These are phyloP conservation scores for Parmelia sp. DNA, from an alignment of 495 filamentous ascomycete species.

Conservation along the genomic window DNA sequence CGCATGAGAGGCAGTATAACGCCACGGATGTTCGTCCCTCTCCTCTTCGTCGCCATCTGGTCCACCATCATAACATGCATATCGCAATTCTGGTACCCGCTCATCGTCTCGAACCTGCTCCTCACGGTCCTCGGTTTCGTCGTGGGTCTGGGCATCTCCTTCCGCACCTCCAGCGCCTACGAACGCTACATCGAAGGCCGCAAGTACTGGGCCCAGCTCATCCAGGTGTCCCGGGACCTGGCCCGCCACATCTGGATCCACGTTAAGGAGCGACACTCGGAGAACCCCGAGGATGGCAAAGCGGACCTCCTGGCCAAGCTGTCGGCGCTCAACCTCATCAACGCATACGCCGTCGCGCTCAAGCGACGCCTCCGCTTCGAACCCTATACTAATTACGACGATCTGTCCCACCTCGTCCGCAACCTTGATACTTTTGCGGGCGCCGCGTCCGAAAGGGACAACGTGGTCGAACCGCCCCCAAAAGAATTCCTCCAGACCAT, in stretches of 20 bases:
- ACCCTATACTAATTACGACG: slow-evolving; percentile 69
- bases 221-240: slow-evolving; percentile 64
- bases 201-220: slow-evolving; percentile 70
- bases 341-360: slow-evolving; percentile 67
- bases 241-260: slow-evolving; percentile 78
- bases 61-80: slow-evolving; percentile 61
- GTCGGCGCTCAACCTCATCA: slow-evolving; percentile 72
- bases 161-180: slow-evolving; percentile 80
- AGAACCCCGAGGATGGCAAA: slow-evolving; percentile 42
- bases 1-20: slow-evolving; percentile 75
- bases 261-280: slow-evolving; percentile 56
- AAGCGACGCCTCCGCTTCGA: slow-evolving; percentile 89
- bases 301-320: slow-evolving; percentile 67
- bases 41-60: slow-evolving; percentile 63
- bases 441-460: slow-evolving; percentile 50
- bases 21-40: slow-evolving; percentile 72
- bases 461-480: slow-evolving; percentile 35
- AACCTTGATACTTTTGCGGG: slow-evolving; percentile 67
- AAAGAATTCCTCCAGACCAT: slow-evolving; percentile 52
- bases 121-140: slow-evolving; percentile 87
- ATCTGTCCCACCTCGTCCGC: slow-evolving; percentile 51
- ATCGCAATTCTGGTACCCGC: slow-evolving; percentile 43
- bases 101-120: slow-evolving; percentile 61
- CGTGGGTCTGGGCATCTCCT: slow-evolving; percentile 74
- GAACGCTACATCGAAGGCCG: slow-evolving; percentile 71